These are phyloP conservation scores for Cryptosporidium xiaoi DNA, from an alignment of 169 alveolate genomes.

Conservation along the genomic window DNA sequence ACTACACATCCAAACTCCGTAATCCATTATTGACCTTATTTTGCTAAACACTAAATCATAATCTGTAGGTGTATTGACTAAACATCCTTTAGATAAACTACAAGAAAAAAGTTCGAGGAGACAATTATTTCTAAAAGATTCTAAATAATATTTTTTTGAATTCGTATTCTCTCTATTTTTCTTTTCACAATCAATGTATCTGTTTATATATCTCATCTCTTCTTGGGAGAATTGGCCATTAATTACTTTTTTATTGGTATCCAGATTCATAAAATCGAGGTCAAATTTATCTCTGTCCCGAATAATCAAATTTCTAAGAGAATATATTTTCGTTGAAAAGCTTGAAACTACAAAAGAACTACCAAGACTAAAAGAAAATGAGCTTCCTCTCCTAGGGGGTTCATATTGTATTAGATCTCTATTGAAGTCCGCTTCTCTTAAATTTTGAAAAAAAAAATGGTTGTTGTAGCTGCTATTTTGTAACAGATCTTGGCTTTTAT, in stretches of 20 bases:
- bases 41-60: constrained; percentile 20
- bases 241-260: background rate
- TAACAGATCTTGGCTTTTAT: too few species aligned
- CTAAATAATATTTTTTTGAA: background rate
- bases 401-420: constrained; percentile 1
- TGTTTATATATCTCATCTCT: too few species aligned
- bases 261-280: background rate
- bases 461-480: too few species aligned
- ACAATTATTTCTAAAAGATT: constrained; percentile 17
- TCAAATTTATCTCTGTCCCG: background rate
- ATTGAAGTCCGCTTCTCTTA: background rate
- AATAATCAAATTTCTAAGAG: background rate
- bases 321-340: background rate
- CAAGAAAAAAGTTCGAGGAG: constrained; percentile 17
- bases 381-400: constrained; percentile 51
- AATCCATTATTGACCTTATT: constrained; percentile 6
- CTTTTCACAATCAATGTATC: too few species aligned
- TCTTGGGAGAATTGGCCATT: background rate
- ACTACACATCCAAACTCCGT: constrained; percentile 38
- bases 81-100: background rate
- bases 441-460: too few species aligned
- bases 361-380: constrained; percentile 58
- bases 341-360: constrained; percentile 1
- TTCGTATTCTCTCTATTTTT: too few species aligned
- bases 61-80: constrained; percentile 30